Evolutionary conservation across 2,329 filamentous ascomycete genomes (phyloP).

Genomic region (Trichoderma sp.): DNA sequence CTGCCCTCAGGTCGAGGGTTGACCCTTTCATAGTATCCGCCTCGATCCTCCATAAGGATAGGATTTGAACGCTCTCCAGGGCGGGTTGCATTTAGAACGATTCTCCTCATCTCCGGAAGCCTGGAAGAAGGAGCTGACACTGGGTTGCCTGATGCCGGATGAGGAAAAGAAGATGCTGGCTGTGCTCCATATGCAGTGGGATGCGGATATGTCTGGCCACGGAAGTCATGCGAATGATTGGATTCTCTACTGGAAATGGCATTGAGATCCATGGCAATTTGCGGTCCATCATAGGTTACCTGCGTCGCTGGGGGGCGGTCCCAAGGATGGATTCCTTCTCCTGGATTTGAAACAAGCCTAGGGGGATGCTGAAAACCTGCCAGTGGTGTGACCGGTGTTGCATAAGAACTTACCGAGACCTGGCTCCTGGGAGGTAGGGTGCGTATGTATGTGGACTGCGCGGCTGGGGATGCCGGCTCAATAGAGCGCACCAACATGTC

Average conservation of each 20-base stretch:
- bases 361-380: conserved; percentile 23
- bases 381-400: conserved; percentile 18
- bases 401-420: conserved; percentile 24
- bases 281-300: neutral
- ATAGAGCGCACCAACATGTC: conserved; percentile 48
- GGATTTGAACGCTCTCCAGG: conserved; percentile 33
- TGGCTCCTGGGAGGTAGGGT: conserved; percentile 31
- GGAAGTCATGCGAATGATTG: neutral
- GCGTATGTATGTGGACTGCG: conserved; percentile 37
- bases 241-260: conserved; percentile 14
- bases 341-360: conserved; percentile 24
- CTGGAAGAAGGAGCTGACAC: conserved; percentile 22
- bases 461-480: conserved; percentile 41
- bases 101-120: conserved; percentile 28
- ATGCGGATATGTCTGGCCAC: neutral
- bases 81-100: conserved; percentile 32
- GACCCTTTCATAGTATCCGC: conserved; percentile 38
- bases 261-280: conserved; percentile 2
- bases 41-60: conserved; percentile 41
- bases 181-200: conserved; percentile 3
- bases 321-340: conserved; percentile 21
- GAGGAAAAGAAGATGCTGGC: neutral
- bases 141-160: conserved; percentile 20
- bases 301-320: neutral
- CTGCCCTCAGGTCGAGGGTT: conserved; percentile 14